Percentiles rank a stretch among this genome's conserved stretches.
These are phyloP conservation scores for Psilocybe tampanensis DNA, from an alignment of 768 basidiomycete species.

Conservation along the genomic window DNA sequence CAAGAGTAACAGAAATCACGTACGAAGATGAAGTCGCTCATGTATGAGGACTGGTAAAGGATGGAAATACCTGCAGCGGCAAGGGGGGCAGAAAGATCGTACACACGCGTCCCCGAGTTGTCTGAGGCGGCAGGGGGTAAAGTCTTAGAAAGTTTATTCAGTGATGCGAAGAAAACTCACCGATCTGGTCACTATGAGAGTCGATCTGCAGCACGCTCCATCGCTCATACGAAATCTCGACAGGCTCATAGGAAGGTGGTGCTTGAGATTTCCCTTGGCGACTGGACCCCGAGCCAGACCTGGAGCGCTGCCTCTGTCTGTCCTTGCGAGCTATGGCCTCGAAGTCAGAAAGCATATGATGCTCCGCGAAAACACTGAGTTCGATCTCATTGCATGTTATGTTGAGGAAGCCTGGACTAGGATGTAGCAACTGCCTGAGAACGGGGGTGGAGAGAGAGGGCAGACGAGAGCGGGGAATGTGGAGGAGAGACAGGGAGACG, in stretches of 20 bases:
- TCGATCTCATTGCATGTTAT: slow-evolving; percentile 81
- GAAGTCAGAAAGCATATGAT: slow-evolving; percentile 57
- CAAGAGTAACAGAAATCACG: slow-evolving; percentile 25
- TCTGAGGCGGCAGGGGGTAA: slow-evolving; percentile 36
- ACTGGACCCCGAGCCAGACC: slow-evolving; percentile 38
- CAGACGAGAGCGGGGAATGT: slow-evolving; percentile 73
- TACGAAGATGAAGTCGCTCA: slow-evolving; percentile 83
- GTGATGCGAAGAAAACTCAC: slow-evolving; percentile 35
- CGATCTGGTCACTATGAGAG: slow-evolving; percentile 71
- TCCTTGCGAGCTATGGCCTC: slow-evolving; percentile 62
- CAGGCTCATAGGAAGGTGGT: slow-evolving; percentile 40
- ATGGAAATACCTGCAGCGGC: slow-evolving; percentile 81
- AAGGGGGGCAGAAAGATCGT: slow-evolving; percentile 75
- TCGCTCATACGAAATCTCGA: slow-evolving; percentile 72
- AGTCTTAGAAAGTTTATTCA: slow-evolving; percentile 9
- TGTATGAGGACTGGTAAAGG: slow-evolving; percentile 81
- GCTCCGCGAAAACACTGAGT: slow-evolving; percentile 73
- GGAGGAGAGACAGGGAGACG: slow-evolving; percentile 70
- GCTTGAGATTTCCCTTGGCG: slow-evolving; percentile 25
- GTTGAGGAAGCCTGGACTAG: slow-evolving; percentile 68
- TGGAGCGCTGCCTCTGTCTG: slow-evolving; percentile 45
- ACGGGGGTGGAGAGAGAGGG: slow-evolving; percentile 58
- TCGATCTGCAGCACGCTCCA: slow-evolving; percentile 86
- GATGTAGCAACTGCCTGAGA: slow-evolving; percentile 70
- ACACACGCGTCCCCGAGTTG: slow-evolving; percentile 70